Conservation (phyloP, 2,329 filamentous ascomycete species). For the Hymenoscyphus infarciens region DNA sequence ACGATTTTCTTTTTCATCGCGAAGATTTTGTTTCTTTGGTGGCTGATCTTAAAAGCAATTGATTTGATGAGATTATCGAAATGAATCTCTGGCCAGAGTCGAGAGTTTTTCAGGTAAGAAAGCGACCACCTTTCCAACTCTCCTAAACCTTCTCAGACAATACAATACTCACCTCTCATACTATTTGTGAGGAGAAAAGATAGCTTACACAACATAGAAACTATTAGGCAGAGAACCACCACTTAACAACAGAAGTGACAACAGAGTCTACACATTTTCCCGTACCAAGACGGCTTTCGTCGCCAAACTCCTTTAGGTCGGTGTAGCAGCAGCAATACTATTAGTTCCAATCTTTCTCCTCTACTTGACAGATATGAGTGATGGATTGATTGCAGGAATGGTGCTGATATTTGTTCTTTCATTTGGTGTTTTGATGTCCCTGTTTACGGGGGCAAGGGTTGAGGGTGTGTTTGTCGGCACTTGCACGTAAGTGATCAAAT, state of each 20-base stretch:
- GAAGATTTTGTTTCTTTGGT: not conserved
- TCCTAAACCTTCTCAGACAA: too few species aligned
- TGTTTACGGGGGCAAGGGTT: not conserved
- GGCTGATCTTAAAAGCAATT: too few species aligned
- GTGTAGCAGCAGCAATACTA: not conserved
- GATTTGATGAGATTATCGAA: not conserved
- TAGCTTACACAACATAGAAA: not conserved
- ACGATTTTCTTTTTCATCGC: not conserved
- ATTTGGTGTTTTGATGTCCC: not conserved
- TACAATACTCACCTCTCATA: too few species aligned
- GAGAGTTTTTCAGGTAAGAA: not conserved
- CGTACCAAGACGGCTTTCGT: not conserved
- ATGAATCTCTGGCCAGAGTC: not conserved
- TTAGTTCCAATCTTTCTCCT: not conserved
- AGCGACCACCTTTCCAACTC: too few species aligned
- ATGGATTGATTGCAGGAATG: not conserved
- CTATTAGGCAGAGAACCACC: not conserved
- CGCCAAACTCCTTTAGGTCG: not conserved
- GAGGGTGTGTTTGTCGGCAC: not conserved
- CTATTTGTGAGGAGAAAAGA: not conserved
- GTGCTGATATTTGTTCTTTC: not conserved
- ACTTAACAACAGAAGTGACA: not conserved
- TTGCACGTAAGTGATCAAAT: not conserved
- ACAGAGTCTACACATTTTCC: not conserved
- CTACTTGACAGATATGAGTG: not conserved